Percentiles rank a stretch among this genome's conserved stretches.
These are phyloP conservation scores for Colletotrichum sp. DNA, from an alignment of 2,329 filamentous ascomycete genomes.

Conservation along the genomic window DNA sequence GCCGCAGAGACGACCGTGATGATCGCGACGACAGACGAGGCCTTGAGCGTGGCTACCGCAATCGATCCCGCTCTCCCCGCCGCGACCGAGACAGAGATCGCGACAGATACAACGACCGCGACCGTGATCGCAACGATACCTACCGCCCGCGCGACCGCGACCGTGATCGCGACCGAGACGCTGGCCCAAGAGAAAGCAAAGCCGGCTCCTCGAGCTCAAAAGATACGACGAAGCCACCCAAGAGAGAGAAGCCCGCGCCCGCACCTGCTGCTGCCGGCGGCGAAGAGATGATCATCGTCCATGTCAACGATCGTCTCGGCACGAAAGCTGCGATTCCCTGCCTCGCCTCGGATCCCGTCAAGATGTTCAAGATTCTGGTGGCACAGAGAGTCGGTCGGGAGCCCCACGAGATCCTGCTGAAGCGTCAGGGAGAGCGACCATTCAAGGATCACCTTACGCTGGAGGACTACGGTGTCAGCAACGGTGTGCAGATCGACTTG, in stretches of 20 bases:
- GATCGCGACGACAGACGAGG: conserved; percentile 38
- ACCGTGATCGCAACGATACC: conserved; percentile 38
- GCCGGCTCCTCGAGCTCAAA: conserved; percentile 31
- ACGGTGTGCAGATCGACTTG: conserved; percentile 76
- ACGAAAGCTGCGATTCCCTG: conserved; percentile 96
- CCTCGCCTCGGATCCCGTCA: conserved; percentile 81
- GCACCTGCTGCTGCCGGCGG: conserved; percentile 37
- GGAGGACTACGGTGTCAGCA: conserved; percentile 92
- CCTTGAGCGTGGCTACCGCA: conserved; percentile 59
- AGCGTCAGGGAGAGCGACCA: conserved; percentile 88
- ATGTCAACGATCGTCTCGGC: conserved; percentile 93
- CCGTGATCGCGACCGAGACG: conserved; percentile 23
- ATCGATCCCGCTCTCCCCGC: conserved; percentile 44
- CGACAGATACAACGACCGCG: conserved; percentile 31
- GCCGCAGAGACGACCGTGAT: conserved; percentile 47
- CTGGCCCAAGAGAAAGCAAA: conserved; percentile 28
- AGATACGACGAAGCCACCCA: conserved; percentile 28
- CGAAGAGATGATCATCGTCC: conserved; percentile 91
- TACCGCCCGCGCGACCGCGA: conserved; percentile 36
- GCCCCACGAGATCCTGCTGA: conserved; percentile 89
- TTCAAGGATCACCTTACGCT: conserved; percentile 91
- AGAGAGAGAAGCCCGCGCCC: conserved; percentile 33
- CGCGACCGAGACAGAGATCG: conserved; percentile 28
- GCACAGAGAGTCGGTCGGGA: conserved; percentile 88
- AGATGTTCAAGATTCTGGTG: conserved; percentile 89